These are phyloP conservation scores for Lactifluus volemus DNA, from an alignment of 768 basidiomycete species.

Conservation along the genomic window DNA sequence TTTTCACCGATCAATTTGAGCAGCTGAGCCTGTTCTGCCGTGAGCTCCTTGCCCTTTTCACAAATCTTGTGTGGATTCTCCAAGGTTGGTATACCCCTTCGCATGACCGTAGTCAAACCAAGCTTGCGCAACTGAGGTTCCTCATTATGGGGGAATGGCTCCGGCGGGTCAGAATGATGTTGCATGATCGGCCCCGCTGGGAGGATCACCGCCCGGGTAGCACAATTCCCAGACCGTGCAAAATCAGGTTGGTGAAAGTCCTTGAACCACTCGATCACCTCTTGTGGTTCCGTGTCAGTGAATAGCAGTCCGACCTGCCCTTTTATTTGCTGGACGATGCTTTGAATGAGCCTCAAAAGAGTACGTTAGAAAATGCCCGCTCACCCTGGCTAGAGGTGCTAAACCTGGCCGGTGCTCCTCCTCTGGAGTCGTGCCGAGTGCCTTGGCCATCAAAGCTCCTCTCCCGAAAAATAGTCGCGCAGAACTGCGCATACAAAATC, in stretches of 20 bases:
- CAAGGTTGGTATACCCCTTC: conserved; percentile 81
- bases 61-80: conserved; percentile 77
- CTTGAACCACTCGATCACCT: conserved; percentile 91
- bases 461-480: conserved; percentile 88
- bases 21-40: conserved; percentile 83
- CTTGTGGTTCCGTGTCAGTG: conserved; percentile 82
- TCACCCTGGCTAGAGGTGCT: conserved; percentile 68
- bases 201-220: conserved; percentile 63
- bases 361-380: conserved; percentile 14
- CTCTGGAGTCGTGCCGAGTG: conserved; percentile 78
- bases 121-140: conserved; percentile 93
- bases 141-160: conserved; percentile 94
- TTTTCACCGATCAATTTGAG: conserved; percentile 85
- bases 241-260: conserved; percentile 87
- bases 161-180: conserved; percentile 66
- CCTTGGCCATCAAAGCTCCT: conserved; percentile 90
- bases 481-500: conserved; percentile 39
- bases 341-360: background rate
- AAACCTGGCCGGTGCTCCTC: conserved; percentile 79
- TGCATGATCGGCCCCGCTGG: conserved; percentile 83
- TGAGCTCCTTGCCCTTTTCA: conserved; percentile 68
- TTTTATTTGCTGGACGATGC: conserved; percentile 65
- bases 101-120: conserved; percentile 77
- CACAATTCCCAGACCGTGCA: conserved; percentile 79
- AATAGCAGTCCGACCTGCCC: conserved; percentile 93